These are phyloP conservation scores for Mycena chlorophos DNA, from an alignment of 768 basidiomycete genomes.

Conservation along the genomic window DNA sequence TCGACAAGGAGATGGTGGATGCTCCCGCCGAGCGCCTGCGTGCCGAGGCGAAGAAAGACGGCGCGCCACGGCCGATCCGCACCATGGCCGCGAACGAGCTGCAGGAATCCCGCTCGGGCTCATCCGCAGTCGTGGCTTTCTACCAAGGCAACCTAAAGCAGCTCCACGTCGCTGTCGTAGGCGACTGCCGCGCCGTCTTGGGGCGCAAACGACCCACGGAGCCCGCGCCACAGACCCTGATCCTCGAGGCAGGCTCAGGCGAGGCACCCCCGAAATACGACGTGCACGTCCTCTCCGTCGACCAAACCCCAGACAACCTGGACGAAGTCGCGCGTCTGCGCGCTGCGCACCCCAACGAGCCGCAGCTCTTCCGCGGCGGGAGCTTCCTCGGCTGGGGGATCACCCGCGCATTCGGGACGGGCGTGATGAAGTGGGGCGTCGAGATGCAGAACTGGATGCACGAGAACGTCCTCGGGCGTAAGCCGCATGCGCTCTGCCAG, in stretches of 20 bases:
- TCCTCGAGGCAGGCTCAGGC: too few relatives aligned
- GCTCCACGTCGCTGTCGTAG: slow-evolving; percentile 43
- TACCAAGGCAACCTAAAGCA: slow-evolving; percentile 39
- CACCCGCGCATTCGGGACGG: slow-evolving; percentile 49
- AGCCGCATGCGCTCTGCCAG: slow-evolving; percentile 30
- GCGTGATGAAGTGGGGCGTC: slow-evolving; percentile 39
- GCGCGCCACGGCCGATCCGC: slow-evolving; percentile 21
- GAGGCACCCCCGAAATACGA: slow-evolving; percentile 33
- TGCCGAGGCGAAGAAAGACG: not conserved
- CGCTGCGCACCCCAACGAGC: slow-evolving; percentile 39
- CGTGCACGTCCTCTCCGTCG: slow-evolving; percentile 38
- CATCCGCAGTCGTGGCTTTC: slow-evolving; percentile 44
- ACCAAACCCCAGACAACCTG: slow-evolving; percentile 41
- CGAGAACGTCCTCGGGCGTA: slow-evolving; percentile 35
- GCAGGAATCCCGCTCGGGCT: slow-evolving; percentile 36
- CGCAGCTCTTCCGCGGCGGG: slow-evolving; percentile 32
- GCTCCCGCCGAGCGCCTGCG: slow-evolving; percentile 31
- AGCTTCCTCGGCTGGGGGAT: slow-evolving; percentile 41
- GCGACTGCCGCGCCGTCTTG: slow-evolving; percentile 49
- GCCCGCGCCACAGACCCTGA: too few relatives aligned
- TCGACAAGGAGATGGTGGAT: slow-evolving; percentile 42
- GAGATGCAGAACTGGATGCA: slow-evolving; percentile 38
- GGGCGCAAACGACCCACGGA: slow-evolving; percentile 33
- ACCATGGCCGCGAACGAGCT: slow-evolving; percentile 30
- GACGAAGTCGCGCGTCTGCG: slow-evolving; percentile 37